Evolutionary conservation across 2,329 filamentous ascomycete species (phyloP).

Genomic region (Exophiala spinifera): DNA sequence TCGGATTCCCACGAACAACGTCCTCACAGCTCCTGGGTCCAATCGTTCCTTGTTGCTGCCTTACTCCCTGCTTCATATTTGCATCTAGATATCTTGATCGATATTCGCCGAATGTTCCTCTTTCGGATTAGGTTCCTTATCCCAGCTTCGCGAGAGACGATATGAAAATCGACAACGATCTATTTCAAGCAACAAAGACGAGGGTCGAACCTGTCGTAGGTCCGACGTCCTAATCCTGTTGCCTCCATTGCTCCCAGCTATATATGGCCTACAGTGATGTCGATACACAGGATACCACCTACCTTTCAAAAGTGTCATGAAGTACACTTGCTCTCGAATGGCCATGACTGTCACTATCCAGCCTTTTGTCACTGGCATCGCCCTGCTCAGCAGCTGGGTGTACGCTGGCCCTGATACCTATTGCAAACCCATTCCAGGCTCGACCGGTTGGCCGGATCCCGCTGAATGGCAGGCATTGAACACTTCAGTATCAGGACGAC

Average conservation of each 20-base stretch:
- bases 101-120: too few relatives aligned
- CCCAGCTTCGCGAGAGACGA: too few relatives aligned
- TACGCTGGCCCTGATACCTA: constrained; percentile 14
- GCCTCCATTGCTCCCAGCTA: too few relatives aligned
- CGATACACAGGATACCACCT: too few relatives aligned
- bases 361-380: neutral
- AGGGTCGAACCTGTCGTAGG: too few relatives aligned
- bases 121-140: too few relatives aligned
- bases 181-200: too few relatives aligned
- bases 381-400: neutral
- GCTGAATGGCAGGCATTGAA: constrained; percentile 40
- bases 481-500: constrained; percentile 36
- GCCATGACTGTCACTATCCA: constrained; percentile 1
- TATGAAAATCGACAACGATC: too few relatives aligned
- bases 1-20: too few relatives aligned
- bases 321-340: neutral
- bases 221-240: too few relatives aligned
- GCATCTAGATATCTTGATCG: too few relatives aligned
- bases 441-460: constrained; percentile 35
- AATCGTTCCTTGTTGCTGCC: neutral
- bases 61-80: neutral
- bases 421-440: constrained; percentile 25
- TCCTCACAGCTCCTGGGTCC: neutral
- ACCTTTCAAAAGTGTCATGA: neutral
- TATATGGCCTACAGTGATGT: too few relatives aligned